These are phyloP conservation scores for Hypoxylon sp. DNA, from an alignment of 2,329 filamentous ascomycete species.

Conservation along the genomic window DNA sequence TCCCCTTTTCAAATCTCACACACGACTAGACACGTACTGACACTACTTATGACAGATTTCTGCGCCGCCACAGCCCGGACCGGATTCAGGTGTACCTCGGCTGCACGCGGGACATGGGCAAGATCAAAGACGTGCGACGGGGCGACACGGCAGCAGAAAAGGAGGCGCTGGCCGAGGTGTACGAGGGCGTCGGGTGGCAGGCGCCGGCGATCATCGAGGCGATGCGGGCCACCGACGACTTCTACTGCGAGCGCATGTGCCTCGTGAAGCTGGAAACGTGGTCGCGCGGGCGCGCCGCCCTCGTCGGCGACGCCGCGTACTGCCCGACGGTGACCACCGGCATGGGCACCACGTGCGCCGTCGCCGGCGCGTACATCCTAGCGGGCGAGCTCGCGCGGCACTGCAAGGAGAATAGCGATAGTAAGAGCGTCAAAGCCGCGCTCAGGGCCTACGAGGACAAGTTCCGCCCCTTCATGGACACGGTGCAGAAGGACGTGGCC, in stretches of 20 bases:
- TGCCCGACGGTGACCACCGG: conserved; percentile 54
- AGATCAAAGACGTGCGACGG: conserved; percentile 44
- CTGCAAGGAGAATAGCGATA: conserved; percentile 27
- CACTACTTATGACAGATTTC: too few relatives aligned
- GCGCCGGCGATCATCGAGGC: conserved; percentile 51
- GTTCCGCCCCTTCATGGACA: conserved; percentile 51
- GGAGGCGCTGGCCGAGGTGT: conserved; percentile 48
- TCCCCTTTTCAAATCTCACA: too few relatives aligned
- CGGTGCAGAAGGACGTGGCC: conserved; percentile 45
- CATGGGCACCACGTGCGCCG: conserved; percentile 52
- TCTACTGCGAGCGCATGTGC: conserved; percentile 55
- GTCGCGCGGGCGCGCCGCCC: conserved; percentile 53
- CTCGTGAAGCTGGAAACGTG: conserved; percentile 53
- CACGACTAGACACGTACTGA: too few relatives aligned
- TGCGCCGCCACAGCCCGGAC: conserved; percentile 50
- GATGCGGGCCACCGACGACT: conserved; percentile 52
- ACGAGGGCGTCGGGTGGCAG: conserved; percentile 56
- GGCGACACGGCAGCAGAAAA: conserved; percentile 51
- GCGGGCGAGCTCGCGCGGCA: conserved; percentile 51
- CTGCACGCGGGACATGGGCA: conserved; percentile 48
- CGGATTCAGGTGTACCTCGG: conserved; percentile 49
- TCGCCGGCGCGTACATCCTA: conserved; percentile 57
- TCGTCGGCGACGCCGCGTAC: conserved; percentile 60
- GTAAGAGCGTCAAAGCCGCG: conserved; percentile 41
- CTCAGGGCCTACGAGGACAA: conserved; percentile 49